Base-by-base conservation (phyloP, 2,329 filamentous ascomycete genomes). In the Kalmusia sp. region DNA sequence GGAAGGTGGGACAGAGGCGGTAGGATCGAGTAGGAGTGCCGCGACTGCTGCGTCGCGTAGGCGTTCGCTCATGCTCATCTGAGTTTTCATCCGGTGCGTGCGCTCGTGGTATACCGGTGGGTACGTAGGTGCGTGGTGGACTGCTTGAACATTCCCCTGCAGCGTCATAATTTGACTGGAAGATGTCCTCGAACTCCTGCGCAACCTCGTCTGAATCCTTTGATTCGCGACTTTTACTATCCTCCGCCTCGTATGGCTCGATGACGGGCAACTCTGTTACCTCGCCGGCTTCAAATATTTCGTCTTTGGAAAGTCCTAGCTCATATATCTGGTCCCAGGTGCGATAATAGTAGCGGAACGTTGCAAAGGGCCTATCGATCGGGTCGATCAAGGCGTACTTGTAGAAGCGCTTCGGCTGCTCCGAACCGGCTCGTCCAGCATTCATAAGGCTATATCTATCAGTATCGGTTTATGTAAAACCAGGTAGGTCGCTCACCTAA, bases 371-470 rank as follows among this genome's bases (percentile, higher is more conserved):
- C 58, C 73, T 62, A 57, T 82, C 78, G 6, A 77, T 47, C 1
- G 79, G 73, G 62, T 83, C 80, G 17, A 82, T 64, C 15, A 83
- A 72, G 1, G 79, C 76, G 47, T 81, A 82, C 46, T 74, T 76
- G 64, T 82, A 83, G 62, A 74, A 79, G 3, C 73, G 68, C 54
- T 74, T 76, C 7, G 76, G 77, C 9, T 78, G 71, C 28, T 75
- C 66, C 28, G 63, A 56, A 44, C 73, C 72, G 7, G 76, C 64
- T 19, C 64, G 61, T 4, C 77, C 77, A 33, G 68, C 75, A 45
- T 67, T 71, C 24, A 72, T 54, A 6, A 79, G 65, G 15, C 75
- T 77, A 41, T 9, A 19, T 17, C 35, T 11, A 30, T 70, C 43
- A 67, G 63, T 43, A 55, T n/a, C 7, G 21, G 27, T 17, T 25